These are phyloP conservation scores for Hypericum androsaemum DNA, from an alignment of 345 rosid genomes.

Conservation along the genomic window DNA sequence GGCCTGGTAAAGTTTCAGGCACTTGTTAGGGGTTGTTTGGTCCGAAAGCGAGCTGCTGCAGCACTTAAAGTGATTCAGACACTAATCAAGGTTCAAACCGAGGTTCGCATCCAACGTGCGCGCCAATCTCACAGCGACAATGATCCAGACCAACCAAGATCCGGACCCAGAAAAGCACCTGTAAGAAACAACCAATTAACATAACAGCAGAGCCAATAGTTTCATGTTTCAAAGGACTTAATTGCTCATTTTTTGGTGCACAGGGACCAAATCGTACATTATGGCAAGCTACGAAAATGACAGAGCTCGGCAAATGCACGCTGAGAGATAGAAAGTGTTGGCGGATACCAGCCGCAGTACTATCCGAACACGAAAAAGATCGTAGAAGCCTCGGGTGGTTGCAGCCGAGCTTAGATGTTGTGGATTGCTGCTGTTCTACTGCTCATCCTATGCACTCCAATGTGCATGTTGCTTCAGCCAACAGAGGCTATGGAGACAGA, in stretches of 20 bases:
- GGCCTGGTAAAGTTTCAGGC: slow-evolving; percentile 22
- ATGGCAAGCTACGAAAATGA: slow-evolving; percentile 17
- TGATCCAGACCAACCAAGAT: slow-evolving; percentile 1
- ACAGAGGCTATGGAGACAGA: too few species aligned
- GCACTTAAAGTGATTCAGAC: slow-evolving; percentile 21
- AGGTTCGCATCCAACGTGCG: slow-evolving; percentile 13
- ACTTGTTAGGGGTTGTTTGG: slow-evolving; percentile 21
- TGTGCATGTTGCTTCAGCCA: too few species aligned
- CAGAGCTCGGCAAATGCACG: slow-evolving; percentile 18
- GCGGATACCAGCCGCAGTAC: neutral
- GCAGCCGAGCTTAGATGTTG: slow-evolving; percentile 44
- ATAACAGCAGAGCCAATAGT: too few species aligned
- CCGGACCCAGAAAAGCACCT: too few species aligned
- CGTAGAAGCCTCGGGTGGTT: slow-evolving; percentile 23
- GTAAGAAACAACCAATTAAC: neutral
- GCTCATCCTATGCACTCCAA: slow-evolving; percentile 20
- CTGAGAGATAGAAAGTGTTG: slow-evolving; percentile 16
- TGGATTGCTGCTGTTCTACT: slow-evolving; percentile 52
- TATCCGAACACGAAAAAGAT: slow-evolving; percentile 45
- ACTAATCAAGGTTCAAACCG: slow-evolving; percentile 21
- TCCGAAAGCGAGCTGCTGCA: slow-evolving; percentile 19
- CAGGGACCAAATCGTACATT: slow-evolving; percentile 10
- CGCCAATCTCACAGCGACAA: neutral
- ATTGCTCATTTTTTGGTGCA: slow-evolving; percentile 3
- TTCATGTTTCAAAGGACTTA: neutral